Evolutionary conservation across 768 basidiomycete species (phyloP).

Genomic region (Amanita phalloides): DNA sequence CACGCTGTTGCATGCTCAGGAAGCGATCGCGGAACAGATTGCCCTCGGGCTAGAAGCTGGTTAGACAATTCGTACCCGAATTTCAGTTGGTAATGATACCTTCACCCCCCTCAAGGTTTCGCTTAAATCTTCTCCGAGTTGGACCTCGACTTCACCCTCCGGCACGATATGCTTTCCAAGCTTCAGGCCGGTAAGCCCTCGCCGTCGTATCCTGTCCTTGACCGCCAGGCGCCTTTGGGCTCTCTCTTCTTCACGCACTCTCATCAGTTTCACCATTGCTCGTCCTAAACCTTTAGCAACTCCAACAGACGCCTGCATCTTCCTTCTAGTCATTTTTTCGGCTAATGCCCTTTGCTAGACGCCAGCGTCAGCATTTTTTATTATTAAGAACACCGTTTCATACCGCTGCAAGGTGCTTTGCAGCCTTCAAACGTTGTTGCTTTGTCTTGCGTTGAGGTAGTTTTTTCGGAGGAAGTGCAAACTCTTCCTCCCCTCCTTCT

Average conservation of each 20-base stretch:
- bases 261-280: conserved; percentile 22
- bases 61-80: neutral
- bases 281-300: conserved; percentile 42
- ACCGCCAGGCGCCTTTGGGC: conserved; percentile 30
- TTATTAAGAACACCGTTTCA: conserved; percentile 7
- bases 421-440: conserved; percentile 57
- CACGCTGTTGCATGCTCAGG: conserved; percentile 78
- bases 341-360: conserved; percentile 54
- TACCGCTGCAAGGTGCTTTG: conserved; percentile 55
- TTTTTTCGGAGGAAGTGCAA: conserved; percentile 22
- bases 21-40: conserved; percentile 89
- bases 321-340: conserved; percentile 49
- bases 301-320: conserved; percentile 47
- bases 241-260: conserved; percentile 31
- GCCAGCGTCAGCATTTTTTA: neutral
- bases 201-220: conserved; percentile 38
- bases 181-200: conserved; percentile 62
- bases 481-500: conserved; percentile 16
- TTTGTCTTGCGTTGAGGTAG: conserved; percentile 31
- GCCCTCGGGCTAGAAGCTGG: conserved; percentile 64
- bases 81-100: conserved; percentile 26
- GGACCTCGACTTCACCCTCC: conserved; percentile 64
- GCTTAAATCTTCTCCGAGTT: conserved; percentile 82
- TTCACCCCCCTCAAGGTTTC: conserved; percentile 79
- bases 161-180: conserved; percentile 76